Percentiles rank a stretch among this genome's conserved stretches.
phyloP scores from a whole-genome alignment of 352 stramenopile species.

The Phytophthora kernoviae region DNA sequence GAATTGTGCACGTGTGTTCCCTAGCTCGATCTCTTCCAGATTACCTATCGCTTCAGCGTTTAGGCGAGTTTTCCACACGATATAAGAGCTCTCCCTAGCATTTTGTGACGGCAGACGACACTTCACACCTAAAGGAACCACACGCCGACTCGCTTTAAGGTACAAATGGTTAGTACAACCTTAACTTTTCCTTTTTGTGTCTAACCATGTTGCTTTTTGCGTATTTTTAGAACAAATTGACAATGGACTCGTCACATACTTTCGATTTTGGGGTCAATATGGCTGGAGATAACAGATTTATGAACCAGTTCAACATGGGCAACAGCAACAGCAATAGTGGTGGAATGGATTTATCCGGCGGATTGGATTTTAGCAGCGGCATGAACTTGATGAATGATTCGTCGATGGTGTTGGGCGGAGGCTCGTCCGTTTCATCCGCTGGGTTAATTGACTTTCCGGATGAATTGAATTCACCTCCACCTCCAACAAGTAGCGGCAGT shows the following conservation, averaged over 20 bases:
- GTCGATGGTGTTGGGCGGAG: constrained; percentile 40
- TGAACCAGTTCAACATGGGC: constrained; percentile 76
- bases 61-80: too few relatives aligned
- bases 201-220: background rate
- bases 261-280: constrained; percentile 82
- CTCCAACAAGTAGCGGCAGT: constrained; percentile 18
- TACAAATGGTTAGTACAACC: background rate
- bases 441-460: constrained; percentile 88
- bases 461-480: constrained; percentile 79
- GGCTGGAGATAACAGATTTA: constrained; percentile 70
- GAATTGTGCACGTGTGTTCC: constrained; percentile 17
- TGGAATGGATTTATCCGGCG: constrained; percentile 48
- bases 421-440: constrained; percentile 24
- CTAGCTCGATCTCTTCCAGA: too few relatives aligned
- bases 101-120: too few relatives aligned
- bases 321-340: constrained; percentile 18
- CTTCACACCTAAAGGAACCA: too few relatives aligned
- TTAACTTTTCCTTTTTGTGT: background rate
- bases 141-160: background rate
- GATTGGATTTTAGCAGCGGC: constrained; percentile 68
- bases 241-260: constrained; percentile 74
- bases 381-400: constrained; percentile 77
- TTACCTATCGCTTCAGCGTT: too few relatives aligned
- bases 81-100: constrained; percentile 12
- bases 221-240: constrained; percentile 5